A percentile compares a stretch with the other conserved stretches of the same genome.
These are phyloP conservation scores for Monosporascus sp. DNA, from an alignment of 2,329 filamentous ascomycete genomes.

Conservation along the genomic window DNA sequence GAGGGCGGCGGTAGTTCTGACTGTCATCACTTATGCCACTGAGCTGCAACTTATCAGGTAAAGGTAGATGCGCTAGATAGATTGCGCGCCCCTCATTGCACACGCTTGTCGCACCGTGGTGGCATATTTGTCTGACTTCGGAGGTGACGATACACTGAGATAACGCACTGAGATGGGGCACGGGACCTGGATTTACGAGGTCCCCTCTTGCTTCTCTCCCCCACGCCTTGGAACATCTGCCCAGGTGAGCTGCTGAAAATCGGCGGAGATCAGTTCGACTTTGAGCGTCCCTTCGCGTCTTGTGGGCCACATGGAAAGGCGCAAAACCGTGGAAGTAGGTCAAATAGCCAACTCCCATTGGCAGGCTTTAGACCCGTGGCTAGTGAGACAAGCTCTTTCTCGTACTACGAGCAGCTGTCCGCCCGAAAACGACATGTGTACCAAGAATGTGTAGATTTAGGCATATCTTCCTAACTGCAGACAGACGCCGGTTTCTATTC, in stretches of 20 bases:
- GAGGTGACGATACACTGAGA: neutral
- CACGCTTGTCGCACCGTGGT: neutral
- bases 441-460: neutral
- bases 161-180: neutral
- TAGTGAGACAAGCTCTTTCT: neutral
- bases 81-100: too few relatives aligned
- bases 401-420: too few relatives aligned
- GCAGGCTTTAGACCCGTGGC: neutral
- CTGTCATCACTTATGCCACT: too few relatives aligned
- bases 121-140: neutral
- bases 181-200: neutral
- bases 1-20: neutral
- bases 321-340: neutral
- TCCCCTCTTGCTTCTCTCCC: neutral
- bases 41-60: neutral
- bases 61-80: neutral
- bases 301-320: neutral
- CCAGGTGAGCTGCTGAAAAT: neutral
- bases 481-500: too few relatives aligned
- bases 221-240: neutral
- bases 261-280: neutral
- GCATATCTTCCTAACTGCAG: too few relatives aligned
- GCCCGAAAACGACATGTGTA: neutral
- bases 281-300: neutral
- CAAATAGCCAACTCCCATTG: neutral